Percentiles rank a stretch among this genome's conserved stretches.
phyloP scores from a whole-genome alignment of 768 basidiomycete species.

The Pleurotus cornucopiae region DNA sequence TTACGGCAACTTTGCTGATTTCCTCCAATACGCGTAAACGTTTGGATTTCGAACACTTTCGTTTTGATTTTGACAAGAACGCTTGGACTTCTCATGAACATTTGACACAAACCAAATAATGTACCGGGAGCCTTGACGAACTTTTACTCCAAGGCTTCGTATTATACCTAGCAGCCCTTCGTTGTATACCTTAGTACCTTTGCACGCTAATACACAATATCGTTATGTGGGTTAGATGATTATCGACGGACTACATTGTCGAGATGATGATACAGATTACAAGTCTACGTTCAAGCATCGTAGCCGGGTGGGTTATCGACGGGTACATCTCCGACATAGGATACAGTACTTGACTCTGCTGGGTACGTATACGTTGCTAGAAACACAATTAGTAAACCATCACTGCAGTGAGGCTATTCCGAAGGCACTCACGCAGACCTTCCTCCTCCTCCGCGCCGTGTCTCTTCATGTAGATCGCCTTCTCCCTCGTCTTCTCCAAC shows the following conservation, averaged over 20 bases:
- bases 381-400: neutral
- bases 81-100: no score
- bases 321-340: slow-evolving; percentile 36
- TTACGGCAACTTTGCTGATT: slow-evolving; percentile 9
- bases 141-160: neutral
- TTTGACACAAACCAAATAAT: neutral
- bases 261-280: neutral
- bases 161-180: neutral
- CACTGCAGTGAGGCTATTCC: neutral
- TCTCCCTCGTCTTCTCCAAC: slow-evolving; percentile 75
- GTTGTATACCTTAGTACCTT: neutral
- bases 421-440: slow-evolving; percentile 49
- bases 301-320: slow-evolving; percentile 51
- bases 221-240: neutral
- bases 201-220: neutral
- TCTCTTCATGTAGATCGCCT: slow-evolving; percentile 70
- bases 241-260: neutral
- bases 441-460: slow-evolving; percentile 50
- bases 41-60: neutral
- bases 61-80: neutral
- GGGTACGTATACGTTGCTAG: slow-evolving; percentile 45
- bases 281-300: slow-evolving; percentile 24
- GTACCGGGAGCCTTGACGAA: neutral
- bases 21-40: slow-evolving; percentile 8
- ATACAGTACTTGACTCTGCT: slow-evolving; percentile 37